Evolutionary conservation across 2,329 filamentous ascomycete genomes (phyloP).

Genomic region (Ophiostoma perfectum): DNA sequence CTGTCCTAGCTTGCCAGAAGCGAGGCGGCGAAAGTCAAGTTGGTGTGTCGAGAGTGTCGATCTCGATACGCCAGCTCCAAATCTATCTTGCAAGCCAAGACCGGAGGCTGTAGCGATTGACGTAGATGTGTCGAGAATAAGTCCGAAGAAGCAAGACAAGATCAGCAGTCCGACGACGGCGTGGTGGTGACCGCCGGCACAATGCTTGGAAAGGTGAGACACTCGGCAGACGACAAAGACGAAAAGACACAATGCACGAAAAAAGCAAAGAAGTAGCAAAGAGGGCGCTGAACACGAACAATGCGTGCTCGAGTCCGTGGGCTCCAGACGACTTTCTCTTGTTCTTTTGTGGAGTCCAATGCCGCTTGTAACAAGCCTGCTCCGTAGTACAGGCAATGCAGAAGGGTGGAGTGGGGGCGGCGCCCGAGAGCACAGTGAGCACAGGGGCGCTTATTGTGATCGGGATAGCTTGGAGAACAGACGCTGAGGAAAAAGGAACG

Average conservation of each 20-base stretch:
- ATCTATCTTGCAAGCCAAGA: no score
- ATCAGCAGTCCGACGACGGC: not conserved
- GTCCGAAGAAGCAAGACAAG: no score
- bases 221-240: not conserved
- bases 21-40: not conserved
- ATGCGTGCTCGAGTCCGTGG: not conserved
- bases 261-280: not conserved
- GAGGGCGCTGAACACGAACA: not conserved
- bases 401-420: not conserved
- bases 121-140: no score
- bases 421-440: no score
- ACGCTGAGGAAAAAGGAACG: not conserved
- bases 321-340: not conserved
- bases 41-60: not conserved
- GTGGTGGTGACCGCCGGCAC: not conserved
- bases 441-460: not conserved
- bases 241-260: not conserved
- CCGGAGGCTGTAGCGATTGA: no score
- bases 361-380: constrained; percentile 5
- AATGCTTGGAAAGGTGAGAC: not conserved
- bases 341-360: constrained; percentile 3
- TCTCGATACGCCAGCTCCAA: no score
- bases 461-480: not conserved
- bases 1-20: not conserved
- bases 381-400: not conserved